These are phyloP conservation scores for Theobroma cacao DNA, from an alignment of 345 rosid genomes.

Conservation along the genomic window DNA sequence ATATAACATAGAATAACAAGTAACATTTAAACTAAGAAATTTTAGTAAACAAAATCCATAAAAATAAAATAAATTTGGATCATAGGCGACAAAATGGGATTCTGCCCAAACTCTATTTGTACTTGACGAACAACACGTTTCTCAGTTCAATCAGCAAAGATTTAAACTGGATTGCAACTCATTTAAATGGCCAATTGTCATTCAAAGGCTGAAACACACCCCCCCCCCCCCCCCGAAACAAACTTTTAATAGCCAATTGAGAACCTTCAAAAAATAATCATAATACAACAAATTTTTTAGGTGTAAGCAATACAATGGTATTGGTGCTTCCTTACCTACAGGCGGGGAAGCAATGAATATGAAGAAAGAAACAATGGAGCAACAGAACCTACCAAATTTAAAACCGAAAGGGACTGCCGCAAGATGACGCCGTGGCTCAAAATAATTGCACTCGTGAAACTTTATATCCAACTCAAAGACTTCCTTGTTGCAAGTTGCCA, in stretches of 20 bases:
- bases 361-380: constrained; percentile 3
- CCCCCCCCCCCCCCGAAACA: neutral
- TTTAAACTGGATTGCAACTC: neutral
- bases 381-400: neutral
- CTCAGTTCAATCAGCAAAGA: no score
- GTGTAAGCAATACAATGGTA: constrained; percentile 1
- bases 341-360: constrained; percentile 8
- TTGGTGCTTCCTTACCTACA: neutral
- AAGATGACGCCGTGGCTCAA: neutral
- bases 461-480: neutral
- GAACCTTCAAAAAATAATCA: neutral
- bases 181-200: neutral
- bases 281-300: constrained; percentile 6
- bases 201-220: neutral
- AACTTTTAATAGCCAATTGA: neutral
- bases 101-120: no score
- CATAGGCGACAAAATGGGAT: no score
- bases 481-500: neutral
- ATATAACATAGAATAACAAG: no score
- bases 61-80: no score
- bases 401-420: neutral
- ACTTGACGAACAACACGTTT: no score
- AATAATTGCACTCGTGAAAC: neutral
- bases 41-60: no score
- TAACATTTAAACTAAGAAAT: no score